A percentile compares a stretch with the other conserved stretches of the same genome.
These are phyloP conservation scores for Iris macrosiphon DNA, from an alignment of 106 monocot genomes.

Conservation along the genomic window DNA sequence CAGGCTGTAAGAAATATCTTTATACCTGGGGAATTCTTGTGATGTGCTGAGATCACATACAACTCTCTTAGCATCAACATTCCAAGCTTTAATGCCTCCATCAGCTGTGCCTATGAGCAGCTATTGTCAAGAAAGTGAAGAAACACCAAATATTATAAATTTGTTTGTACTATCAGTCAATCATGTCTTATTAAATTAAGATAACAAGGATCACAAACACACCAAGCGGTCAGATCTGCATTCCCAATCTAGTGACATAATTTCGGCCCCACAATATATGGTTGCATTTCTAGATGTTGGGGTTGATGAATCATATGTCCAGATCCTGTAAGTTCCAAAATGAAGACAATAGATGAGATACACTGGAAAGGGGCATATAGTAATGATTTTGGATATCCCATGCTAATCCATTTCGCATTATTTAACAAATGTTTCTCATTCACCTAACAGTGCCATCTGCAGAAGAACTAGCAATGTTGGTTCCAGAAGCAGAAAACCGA, in stretches of 20 bases:
- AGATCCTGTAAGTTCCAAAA: constrained; percentile 46
- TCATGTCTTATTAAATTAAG: background rate
- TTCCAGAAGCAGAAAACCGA: constrained; percentile 90
- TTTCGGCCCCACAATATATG: constrained; percentile 86
- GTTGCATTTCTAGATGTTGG: constrained; percentile 97
- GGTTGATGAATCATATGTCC: constrained; percentile 88
- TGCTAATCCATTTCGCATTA: too few species aligned
- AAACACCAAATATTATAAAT: constrained; percentile 14
- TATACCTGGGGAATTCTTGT: constrained; percentile 68
- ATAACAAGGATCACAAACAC: constrained; percentile 7
- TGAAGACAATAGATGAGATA: background rate
- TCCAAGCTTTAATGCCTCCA: constrained; percentile 99
- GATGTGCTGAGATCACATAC: constrained; percentile 90
- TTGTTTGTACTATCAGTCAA: constrained; percentile 1
- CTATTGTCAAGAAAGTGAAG: constrained; percentile 53
- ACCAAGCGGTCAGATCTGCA: constrained; percentile 95
- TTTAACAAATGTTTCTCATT: too few species aligned
- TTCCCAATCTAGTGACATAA: constrained; percentile 94
- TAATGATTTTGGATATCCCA: too few species aligned
- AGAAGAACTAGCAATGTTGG: constrained; percentile 93
- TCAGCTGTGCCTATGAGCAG: constrained; percentile 93
- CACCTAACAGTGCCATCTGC: constrained; percentile 96
- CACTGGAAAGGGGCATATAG: too few species aligned
- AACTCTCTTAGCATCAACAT: constrained; percentile 99
- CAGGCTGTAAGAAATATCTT: background rate